Percentiles rank a stretch among this genome's conserved stretches.
Conservation (phyloP, 192 early-diverging fungal genomes). For the Pecoramyces ruminantium region DNA sequence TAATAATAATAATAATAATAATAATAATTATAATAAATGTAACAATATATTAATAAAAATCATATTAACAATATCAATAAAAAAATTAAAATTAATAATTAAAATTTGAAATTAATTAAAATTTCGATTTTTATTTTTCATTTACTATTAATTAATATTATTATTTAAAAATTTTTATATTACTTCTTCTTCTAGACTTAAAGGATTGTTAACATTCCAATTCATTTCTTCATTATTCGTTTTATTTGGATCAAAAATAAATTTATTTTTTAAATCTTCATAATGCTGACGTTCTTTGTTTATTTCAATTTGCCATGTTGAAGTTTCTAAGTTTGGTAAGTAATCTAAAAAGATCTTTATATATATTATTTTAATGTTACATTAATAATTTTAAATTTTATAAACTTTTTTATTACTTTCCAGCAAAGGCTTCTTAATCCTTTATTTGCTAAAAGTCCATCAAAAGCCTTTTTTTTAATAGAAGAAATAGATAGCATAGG, state of each 20-base stretch:
- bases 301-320: not conserved
- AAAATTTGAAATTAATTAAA: too few relatives aligned
- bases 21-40: too few relatives aligned
- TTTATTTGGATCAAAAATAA: slow-evolving; percentile 42
- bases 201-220: slow-evolving; percentile 63
- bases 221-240: slow-evolving; percentile 28
- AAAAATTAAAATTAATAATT: too few relatives aligned
- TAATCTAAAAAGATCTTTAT: not conserved
- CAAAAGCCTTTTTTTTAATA: not conserved
- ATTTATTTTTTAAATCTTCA: slow-evolving; percentile 39
- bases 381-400: too few relatives aligned
- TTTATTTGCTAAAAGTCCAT: not conserved
- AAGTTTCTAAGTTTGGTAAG: not conserved
- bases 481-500: not conserved
- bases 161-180: not conserved
- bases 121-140: too few relatives aligned
- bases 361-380: too few relatives aligned
- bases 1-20: too few relatives aligned
- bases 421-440: not conserved
- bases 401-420: not conserved
- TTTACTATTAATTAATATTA: too few relatives aligned
- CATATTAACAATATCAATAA: too few relatives aligned
- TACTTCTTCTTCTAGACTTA: slow-evolving; percentile 65
- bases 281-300: slow-evolving; percentile 48
- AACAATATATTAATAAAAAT: too few relatives aligned